Conservation (phyloP, 768 basidiomycete species). For the Mycena galericulata region DNA sequence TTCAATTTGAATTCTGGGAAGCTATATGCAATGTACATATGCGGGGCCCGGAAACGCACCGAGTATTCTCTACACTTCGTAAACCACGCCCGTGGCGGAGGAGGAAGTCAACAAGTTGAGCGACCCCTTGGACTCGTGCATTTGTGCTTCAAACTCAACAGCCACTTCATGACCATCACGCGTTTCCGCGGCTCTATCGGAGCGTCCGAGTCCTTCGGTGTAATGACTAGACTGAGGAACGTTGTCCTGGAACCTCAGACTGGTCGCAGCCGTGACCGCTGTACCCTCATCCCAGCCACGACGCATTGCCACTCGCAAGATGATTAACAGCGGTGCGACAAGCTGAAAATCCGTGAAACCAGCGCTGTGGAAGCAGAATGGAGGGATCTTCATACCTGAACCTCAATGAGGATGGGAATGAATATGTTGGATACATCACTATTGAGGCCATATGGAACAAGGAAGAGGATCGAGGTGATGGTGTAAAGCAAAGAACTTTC, state of each 20-base stretch:
- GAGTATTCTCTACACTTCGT: neutral
- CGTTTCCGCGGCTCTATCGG: constrained; percentile 1
- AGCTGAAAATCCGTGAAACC: constrained; percentile 6
- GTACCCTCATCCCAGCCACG: constrained; percentile 27
- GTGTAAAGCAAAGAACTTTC: constrained; percentile 49
- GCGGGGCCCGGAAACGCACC: neutral
- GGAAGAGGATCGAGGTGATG: constrained; percentile 40
- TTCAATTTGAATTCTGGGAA: no score
- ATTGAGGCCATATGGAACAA: constrained; percentile 36
- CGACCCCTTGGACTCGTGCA: neutral
- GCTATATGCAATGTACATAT: no score
- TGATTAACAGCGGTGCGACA: constrained; percentile 28
- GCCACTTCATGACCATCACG: neutral
- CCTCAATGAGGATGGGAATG: constrained; percentile 28
- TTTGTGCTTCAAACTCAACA: neutral
- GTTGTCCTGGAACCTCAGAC: constrained; percentile 7
- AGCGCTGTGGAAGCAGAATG: neutral
- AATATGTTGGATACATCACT: constrained; percentile 29
- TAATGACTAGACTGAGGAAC: neutral
- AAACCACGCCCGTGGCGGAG: neutral
- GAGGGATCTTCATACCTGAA: constrained; percentile 11
- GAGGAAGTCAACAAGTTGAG: neutral
- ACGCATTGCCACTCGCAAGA: constrained; percentile 27
- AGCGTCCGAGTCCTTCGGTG: constrained; percentile 2
- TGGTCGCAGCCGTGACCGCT: constrained; percentile 14